phyloP scores from a whole-genome alignment of 805 yeast species.

The Saturnispora gosingensis region DNA sequence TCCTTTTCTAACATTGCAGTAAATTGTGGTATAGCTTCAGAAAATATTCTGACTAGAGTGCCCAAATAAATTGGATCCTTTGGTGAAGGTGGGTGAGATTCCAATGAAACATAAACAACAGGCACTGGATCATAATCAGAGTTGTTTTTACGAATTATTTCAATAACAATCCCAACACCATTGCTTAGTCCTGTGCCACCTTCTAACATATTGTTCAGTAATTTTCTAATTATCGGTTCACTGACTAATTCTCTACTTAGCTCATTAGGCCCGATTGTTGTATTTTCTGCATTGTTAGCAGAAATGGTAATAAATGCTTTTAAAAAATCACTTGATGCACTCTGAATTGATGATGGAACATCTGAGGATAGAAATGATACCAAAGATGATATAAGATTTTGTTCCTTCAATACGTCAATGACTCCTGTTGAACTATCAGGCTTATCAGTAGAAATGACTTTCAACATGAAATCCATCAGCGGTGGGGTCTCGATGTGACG shows the following conservation, averaged over 20 bases:
- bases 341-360: slow-evolving; percentile 62
- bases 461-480: slow-evolving; percentile 82
- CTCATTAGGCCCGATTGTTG: slow-evolving; percentile 89
- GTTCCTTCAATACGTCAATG: slow-evolving; percentile 63
- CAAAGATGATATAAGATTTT: slow-evolving; percentile 63
- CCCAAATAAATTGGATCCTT: slow-evolving; percentile 93
- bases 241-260: slow-evolving; percentile 85
- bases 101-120: slow-evolving; percentile 70
- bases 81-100: slow-evolving; percentile 85
- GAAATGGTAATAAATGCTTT: slow-evolving; percentile 91
- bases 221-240: slow-evolving; percentile 50
- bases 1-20: slow-evolving; percentile 45
- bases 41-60: slow-evolving; percentile 66
- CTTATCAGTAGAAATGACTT: slow-evolving; percentile 88
- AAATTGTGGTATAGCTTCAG: slow-evolving; percentile 64
- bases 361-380: slow-evolving; percentile 63
- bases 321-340: slow-evolving; percentile 91
- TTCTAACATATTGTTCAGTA: slow-evolving; percentile 68
- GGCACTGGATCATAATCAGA: slow-evolving; percentile 91
- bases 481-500: slow-evolving; percentile 89
- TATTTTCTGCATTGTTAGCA: slow-evolving; percentile 83
- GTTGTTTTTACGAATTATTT: slow-evolving; percentile 88
- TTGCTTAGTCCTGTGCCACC: slow-evolving; percentile 87
- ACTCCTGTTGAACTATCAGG: slow-evolving; percentile 85
- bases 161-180: slow-evolving; percentile 92